Evolutionary conservation across 305 asterid species (phyloP), one percentile per base, ranked within the genome.

Genomic region (Coffea humblotiana): DNA sequence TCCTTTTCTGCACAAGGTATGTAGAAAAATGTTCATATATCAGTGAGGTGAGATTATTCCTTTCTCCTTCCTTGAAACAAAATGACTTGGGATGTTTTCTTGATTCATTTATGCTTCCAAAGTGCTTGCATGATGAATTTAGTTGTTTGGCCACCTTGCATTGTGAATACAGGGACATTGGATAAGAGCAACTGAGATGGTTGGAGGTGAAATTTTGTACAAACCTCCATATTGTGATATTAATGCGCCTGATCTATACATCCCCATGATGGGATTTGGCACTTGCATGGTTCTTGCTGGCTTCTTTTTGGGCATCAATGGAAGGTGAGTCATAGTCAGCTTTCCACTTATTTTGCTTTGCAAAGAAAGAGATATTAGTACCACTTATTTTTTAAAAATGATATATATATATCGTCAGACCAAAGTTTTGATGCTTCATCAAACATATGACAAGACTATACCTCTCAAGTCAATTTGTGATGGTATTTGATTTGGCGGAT

Each of bases 181-280:
- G 96, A 89, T 86, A 79, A 90, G 96, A 85, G 74, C 74, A 40
- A 78, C 83, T 18, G 92, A 87, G 81, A 63, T 84, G 61, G 83
- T 7, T 23, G 84, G 92, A 25, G 86, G 87, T 37, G 89, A 82
- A 71, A 70, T 83, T 15, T 79, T 88, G 43, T 90, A 81, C 77
- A 89, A 89, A 80, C 87, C 94, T 47, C 93, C 96, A 49, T 71
- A 85, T 48, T 74, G 86, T 47, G 96, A 91, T 81, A 90, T 90
- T 43, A 90, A 91, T 88, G 96, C 96, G 35, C 93, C 96, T 21
- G 93, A 91, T 79, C 83, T 91, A 45, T 91, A 91, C 78, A 90
- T 91, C 72, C 94, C 96, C 18, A 51, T 87, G 82, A 91, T 91
- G 96, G 90, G 93, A 43, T 90, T 89, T 72, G 91, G 83, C 19